Base-by-base conservation (phyloP, 2,329 filamentous ascomycete species). In the Parastagonospora avenae region DNA sequence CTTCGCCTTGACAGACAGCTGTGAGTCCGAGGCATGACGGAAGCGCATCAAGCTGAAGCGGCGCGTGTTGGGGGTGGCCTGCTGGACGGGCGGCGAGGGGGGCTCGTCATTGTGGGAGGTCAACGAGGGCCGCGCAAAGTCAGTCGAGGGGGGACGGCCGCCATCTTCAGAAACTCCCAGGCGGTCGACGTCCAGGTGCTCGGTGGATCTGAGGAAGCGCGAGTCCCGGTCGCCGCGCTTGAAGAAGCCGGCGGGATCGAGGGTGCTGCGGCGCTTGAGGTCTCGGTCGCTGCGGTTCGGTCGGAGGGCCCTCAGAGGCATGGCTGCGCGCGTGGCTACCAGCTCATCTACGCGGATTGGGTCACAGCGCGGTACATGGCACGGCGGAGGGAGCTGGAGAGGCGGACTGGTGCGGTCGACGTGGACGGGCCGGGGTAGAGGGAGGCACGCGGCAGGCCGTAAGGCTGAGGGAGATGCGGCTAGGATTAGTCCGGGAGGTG, bases 21-120 rank as follows among this genome's bases (percentile, higher is more conserved):
- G 92, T 43, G 92, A 89, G 76, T 97, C 93, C 8, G 92, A 97
- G 55, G 91, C 92, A 82, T 96, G 92, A 66, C 92, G 89, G 72
- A 94, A 92, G 68, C 88, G 87, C 76, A 96, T 79, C 74, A 96
- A 74, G 66, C 81, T 86, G 72, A 87, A 86, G 49, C 83, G 78
- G 60, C 82, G 76, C 52, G 75, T 75, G 58, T 67, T 73, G 50
- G 74, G 68, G 40, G 70, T 68, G 59, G 67, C 63, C 36, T 71
- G 62, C 52, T 73, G 70, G 30, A 70, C 50, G 35, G 65, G 64
- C 40, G 72, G 66, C 47, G 71, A 67, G 38, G 71, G 64, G 46
- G 60, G 55, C 44, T 63, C 55, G 53, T 57, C 50, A 27, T 46
- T 29, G 11, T 50, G 31, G 38, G 19, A 27, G 52, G 42, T 41